Evolutionary conservation across 2,329 filamentous ascomycete genomes (phyloP).

Genomic region (Capronia coronata): DNA sequence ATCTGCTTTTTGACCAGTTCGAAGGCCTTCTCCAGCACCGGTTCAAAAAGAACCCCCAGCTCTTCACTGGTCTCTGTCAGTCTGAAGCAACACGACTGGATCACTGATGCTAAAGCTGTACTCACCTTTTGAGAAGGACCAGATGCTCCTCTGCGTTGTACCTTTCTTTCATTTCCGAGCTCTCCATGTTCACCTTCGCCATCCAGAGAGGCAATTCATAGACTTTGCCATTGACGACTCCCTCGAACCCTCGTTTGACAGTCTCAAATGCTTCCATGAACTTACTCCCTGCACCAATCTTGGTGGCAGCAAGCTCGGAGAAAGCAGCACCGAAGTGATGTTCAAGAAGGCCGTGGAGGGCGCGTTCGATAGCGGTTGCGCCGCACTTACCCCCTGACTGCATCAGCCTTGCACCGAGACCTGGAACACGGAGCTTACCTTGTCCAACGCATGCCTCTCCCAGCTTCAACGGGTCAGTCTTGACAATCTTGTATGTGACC

Average conservation of each 20-base stretch:
- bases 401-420: neutral
- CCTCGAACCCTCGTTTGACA: conserved; percentile 31
- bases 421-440: neutral
- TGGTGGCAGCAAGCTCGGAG: conserved; percentile 24
- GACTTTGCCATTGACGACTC: neutral
- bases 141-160: neutral
- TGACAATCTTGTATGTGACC: neutral
- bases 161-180: neutral
- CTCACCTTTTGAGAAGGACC: neutral
- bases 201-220: conserved; percentile 2
- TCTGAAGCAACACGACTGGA: neutral
- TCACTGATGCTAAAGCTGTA: neutral
- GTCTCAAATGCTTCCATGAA: conserved; percentile 36
- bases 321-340: conserved; percentile 31
- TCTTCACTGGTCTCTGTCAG: conserved; percentile 8
- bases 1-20: conserved; percentile 12
- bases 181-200: neutral
- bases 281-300: conserved; percentile 30
- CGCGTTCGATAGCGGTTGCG: conserved; percentile 33
- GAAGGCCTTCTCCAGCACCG: conserved; percentile 10
- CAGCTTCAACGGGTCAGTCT: neutral
- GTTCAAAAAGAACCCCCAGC: conserved; percentile 15
- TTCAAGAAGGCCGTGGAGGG: conserved; percentile 32
- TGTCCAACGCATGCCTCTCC: neutral
- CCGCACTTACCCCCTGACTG: conserved; percentile 33